Base-by-base conservation (phyloP, 2,329 filamentous ascomycete genomes). In the Talaromyces rugulosus region DNA sequence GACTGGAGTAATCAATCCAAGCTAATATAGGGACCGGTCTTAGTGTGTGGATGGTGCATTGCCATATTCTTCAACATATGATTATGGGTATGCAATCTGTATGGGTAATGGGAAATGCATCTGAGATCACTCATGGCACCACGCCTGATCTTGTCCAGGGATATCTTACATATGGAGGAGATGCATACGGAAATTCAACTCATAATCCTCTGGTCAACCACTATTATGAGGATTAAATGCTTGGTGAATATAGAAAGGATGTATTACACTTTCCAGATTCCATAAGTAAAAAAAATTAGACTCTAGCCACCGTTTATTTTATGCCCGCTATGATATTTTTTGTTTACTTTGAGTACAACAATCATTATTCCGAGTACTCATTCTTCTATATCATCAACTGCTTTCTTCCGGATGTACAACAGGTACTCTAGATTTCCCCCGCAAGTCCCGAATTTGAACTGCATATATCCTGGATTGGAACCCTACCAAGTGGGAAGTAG, bases 31-130 rank as follows among this genome's bases (percentile, higher is more conserved):
- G 34, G 2, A 28, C 9, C 8, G 16, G 27, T 54, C 5, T 4
- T 12, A 62, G 60, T 54, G 79, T 79, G 5, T 82, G 79, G 78
- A 79, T 82, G 79, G 67, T 81, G 50, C 81, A 83, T 67, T 83
- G 80, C 62, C 81, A 83, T 68, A 77, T 78, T 16, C 63, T 81
- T 58, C 75, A 79, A 63, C 81, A 83, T 66, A 80, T 81, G 77
- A 68, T 78, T 1, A 79, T 81, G 78, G 77, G 74, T 53, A 80
- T 80, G 79, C 77, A 80, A 65, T 77, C 73, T 0, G 78, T 78
- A 1, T 82, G 79, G 77, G 68, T 78, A 0, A 77, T 81, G 71
- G 80, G 80, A 0, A 72, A 82, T 40, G 73, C 71, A 9, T 67
- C 71, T 1, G 69, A 81, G 36, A 78, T 82, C 9, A 64, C 72